Evolutionary conservation across 305 asterid genomes (phyloP).

Genomic region (Ilex paraguariensis): DNA sequence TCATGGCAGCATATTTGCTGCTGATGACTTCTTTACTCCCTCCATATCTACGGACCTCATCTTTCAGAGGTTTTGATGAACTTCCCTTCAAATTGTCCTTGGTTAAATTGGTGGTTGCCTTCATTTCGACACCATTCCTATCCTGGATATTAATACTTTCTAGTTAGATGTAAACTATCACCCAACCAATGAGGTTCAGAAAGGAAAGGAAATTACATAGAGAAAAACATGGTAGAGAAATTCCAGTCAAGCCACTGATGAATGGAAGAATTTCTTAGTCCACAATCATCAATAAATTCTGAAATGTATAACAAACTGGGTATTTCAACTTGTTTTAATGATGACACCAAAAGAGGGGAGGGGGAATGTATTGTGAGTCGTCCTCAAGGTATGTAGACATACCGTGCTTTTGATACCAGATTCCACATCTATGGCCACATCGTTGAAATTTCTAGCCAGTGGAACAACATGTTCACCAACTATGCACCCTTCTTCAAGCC

Average conservation of each 20-base stretch:
- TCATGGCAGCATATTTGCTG: constrained; percentile 68
- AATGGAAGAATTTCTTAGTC: too few species aligned
- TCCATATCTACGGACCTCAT: constrained; percentile 42
- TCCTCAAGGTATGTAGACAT: constrained; percentile 27
- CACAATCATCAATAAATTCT: too few species aligned
- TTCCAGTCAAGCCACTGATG: neutral
- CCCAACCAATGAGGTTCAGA: constrained; percentile 1
- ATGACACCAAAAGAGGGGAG: neutral
- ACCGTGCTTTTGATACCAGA: constrained; percentile 50
- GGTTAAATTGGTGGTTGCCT: constrained; percentile 30
- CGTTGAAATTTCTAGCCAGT: constrained; percentile 92
- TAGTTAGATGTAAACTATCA: neutral
- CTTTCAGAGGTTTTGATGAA: constrained; percentile 61
- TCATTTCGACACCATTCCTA: constrained; percentile 44
- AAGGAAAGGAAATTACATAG: neutral
- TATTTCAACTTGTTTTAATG: too few species aligned
- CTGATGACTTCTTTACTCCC: constrained; percentile 77
- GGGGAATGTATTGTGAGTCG: neutral
- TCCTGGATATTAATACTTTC: constrained; percentile 39
- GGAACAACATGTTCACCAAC: constrained; percentile 97
- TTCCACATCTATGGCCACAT: constrained; percentile 60
- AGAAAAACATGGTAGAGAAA: constrained; percentile 2
- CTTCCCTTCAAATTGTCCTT: constrained; percentile 56
- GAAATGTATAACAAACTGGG: too few species aligned
- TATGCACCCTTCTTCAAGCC: constrained; percentile 90